Conservation (phyloP, 2,329 filamentous ascomycete genomes). For the Clonostachys sp. region DNA sequence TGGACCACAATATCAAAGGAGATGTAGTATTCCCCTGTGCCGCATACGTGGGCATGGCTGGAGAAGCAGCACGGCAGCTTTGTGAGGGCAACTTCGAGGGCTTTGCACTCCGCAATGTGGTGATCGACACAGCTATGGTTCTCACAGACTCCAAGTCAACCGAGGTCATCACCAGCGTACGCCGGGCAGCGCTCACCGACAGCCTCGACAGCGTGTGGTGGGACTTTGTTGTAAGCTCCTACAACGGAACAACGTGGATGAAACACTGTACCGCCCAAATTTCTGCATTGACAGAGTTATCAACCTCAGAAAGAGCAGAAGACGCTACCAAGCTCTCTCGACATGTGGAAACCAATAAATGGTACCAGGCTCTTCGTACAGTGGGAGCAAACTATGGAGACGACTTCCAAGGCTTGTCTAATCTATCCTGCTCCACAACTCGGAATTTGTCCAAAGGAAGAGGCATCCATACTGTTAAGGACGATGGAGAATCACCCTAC, state of each 20-base stretch:
- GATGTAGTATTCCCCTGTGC: conserved; percentile 50
- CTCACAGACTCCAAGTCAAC: neutral
- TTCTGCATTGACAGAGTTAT: too few relatives aligned
- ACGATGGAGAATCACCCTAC: too few relatives aligned
- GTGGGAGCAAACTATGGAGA: too few relatives aligned
- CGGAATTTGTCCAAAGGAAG: too few relatives aligned
- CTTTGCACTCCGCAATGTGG: conserved; percentile 5
- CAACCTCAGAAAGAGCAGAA: too few relatives aligned
- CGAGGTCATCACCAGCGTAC: conserved; percentile 25
- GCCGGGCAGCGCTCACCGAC: conserved; percentile 13
- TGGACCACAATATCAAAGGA: conserved; percentile 54
- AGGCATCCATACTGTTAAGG: too few relatives aligned
- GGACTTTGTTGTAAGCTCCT: conserved; percentile 19
- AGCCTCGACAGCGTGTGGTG: conserved; percentile 14
- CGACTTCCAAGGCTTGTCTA: too few relatives aligned
- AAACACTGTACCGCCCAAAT: conserved; percentile 17
- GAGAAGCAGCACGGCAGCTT: conserved; percentile 36
- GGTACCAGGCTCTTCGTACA: too few relatives aligned
- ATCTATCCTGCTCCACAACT: too few relatives aligned
- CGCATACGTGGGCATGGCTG: conserved; percentile 45
- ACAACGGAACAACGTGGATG: conserved; percentile 13
- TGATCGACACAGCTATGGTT: neutral
- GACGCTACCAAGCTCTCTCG: too few relatives aligned
- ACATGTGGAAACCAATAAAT: too few relatives aligned
- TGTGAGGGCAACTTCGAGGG: neutral